Evolutionary conservation across 345 rosid genomes (phyloP), one percentile per base, ranked within the genome.

Genomic region (Camelina hispida): DNA sequence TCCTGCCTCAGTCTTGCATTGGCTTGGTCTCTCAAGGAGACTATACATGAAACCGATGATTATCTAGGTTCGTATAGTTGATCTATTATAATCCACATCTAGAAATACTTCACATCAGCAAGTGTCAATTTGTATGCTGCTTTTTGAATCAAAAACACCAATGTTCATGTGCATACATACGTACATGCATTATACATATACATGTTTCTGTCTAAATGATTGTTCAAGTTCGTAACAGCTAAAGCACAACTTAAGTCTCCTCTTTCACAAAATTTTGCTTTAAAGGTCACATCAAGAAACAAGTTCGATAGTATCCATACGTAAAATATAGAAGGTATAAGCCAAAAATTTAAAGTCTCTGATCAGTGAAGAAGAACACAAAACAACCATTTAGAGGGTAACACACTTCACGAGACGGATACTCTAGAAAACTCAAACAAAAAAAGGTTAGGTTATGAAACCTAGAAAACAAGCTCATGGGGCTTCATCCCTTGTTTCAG

Each of bases 401-500:
- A 67, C 4, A 51, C 28, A 59, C 37, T 65, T 14, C 5, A 32
- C 28, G 44, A 44, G 64, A 64, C 47, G 38, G 22, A 30, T n/a
- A 46, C 22, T 17, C 66, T 69, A 69, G 69, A 43, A 68, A 54
- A 9, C 69, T 43, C 58, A 61, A 53, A 12, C 53, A 54, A 40
- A 28, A 28, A 28, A 28, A 28, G 30, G 30, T 28, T 28, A 28
- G 55, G 23, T 55, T 4, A 47, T 1, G 51, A 53, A 76, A 62
- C 75, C 80, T 86, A 89, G 83, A 90, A 90, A 52, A 84, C 88
- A 66, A 87, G 93, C 78, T 90, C 95, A 72, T 86, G 91, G 5
- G 93, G 95, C 68, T 89, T 93, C 91, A 87, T 87, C 75, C 93
- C 92, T 30, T 89, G 81, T 77, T 88, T 88, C 13, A 86, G 78